Evolutionary conservation across 2,329 filamentous ascomycete species (phyloP), one percentile per base, ranked within the genome.

Genomic region (Lithohypha guttulata): DNA sequence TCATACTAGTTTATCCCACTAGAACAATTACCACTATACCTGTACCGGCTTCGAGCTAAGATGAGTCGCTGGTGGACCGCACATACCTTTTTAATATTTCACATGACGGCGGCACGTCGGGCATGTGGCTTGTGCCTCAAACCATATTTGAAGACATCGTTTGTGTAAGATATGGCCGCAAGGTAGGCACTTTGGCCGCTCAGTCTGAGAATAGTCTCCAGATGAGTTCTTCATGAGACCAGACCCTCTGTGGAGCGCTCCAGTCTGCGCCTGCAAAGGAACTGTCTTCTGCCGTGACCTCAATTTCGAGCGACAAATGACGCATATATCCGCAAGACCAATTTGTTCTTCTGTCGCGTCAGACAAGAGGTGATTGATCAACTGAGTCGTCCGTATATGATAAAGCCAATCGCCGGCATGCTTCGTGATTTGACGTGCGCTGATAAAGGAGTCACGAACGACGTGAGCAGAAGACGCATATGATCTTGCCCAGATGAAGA

Each of bases 81-180:
- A 29, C 27, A 29, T 29, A 29, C 27, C 27, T n/a, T n/a, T 29
- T 29, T 29, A 29, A 29, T 29, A 29, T 29, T 29, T 29, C 27
- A 29, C 27, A 29, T 29, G 27, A 29, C 17, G 27, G 27, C 27
- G 27, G 27, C 27, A 29, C 27, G 27, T 29, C 27, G 27, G 27
- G 27, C 27, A 29, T 29, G 27, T 29, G 27, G 27, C 27, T 29
- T 29, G 27, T 29, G 27, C 27, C 17, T 29, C 27, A 29, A 29
- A 29, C 27, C 27, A 29, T 29, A 29, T 29, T 29, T 29, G 27
- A 29, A 29, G 27, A 29, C 27, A 29, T 29, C 27, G 27, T 29
- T 29, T 29, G 27, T 29, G 27, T 29, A 29, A 29, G 27, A 29
- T 29, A 29, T 29, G 27, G 27, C 27, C 27, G 27, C 27, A 29